Conservation (phyloP, 2,329 filamentous ascomycete species). For the Fusarium marasasianum region DNA sequence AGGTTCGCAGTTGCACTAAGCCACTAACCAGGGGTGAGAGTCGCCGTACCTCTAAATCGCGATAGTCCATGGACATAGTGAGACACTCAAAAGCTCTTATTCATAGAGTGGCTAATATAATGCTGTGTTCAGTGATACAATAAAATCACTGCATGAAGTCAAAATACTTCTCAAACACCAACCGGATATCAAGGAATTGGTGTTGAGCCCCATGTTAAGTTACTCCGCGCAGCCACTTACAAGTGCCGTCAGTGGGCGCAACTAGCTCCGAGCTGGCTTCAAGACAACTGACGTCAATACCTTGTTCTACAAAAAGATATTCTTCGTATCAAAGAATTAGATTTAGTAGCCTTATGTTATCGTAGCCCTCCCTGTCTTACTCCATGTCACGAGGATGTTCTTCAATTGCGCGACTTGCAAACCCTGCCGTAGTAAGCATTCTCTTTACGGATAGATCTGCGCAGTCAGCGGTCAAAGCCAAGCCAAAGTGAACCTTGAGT, state of each 20-base stretch:
- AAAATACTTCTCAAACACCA: neutral
- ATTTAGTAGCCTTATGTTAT: neutral
- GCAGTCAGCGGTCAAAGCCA: neutral
- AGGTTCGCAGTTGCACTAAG: neutral
- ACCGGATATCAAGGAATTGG: neutral
- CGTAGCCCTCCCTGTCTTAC: neutral
- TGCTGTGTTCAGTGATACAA: neutral
- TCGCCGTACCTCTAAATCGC: neutral
- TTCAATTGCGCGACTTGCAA: neutral
- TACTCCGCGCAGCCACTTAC: neutral
- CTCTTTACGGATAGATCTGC: conserved; percentile 11
- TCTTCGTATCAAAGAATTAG: neutral
- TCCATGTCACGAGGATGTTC: neutral
- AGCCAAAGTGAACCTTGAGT: neutral
- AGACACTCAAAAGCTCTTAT: neutral
- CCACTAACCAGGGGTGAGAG: neutral
- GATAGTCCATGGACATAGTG: neutral
- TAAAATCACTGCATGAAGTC: neutral
- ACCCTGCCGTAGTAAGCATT: neutral
- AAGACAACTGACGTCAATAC: conserved; percentile 14
- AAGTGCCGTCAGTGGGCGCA: neutral
- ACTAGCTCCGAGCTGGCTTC: neutral
- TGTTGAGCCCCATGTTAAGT: neutral
- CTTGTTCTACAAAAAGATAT: neutral
- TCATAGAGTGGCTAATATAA: neutral